These are phyloP conservation scores for Microstroma glucosiphilum DNA, from an alignment of 1,284 basidiomycete species.

Conservation along the genomic window DNA sequence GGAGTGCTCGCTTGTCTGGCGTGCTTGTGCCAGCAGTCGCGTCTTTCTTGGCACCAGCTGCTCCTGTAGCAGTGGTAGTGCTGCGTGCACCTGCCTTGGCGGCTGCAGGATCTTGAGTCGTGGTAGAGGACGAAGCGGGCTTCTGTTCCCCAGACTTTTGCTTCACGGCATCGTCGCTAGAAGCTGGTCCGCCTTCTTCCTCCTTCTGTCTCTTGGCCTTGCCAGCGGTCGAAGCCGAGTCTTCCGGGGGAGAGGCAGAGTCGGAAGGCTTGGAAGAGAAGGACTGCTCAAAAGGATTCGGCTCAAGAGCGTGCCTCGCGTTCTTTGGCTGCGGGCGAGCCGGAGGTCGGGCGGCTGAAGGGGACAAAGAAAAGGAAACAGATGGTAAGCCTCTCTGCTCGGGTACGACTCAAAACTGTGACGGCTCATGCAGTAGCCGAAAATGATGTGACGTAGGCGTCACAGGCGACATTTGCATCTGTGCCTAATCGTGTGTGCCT, in stretches of 20 bases:
- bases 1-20: constrained; percentile 58
- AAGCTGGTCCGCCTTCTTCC: constrained; percentile 4
- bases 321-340: constrained; percentile 9
- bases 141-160: constrained; percentile 15
- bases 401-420: no score
- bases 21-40: constrained; percentile 18
- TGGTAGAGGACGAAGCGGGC: background rate
- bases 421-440: no score
- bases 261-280: constrained; percentile 61
- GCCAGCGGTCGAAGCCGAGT: constrained; percentile 37
- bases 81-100: constrained; percentile 7
- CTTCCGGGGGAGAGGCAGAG: constrained; percentile 19
- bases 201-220: constrained; percentile 22
- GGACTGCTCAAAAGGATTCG: constrained; percentile 92
- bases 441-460: no score
- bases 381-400: no score
- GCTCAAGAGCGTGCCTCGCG: constrained; percentile 60
- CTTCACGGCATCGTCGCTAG: constrained; percentile 17
- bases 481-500: no score
- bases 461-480: no score
- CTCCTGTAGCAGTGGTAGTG: constrained; percentile 6
- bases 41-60: constrained; percentile 7
- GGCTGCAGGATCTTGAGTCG: constrained; percentile 10
- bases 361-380: no score
- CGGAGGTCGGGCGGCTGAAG: constrained; percentile 6